Percentiles rank a stretch among this genome's conserved stretches.
phyloP scores from a whole-genome alignment of 2,329 filamentous ascomycete species.

The Fusarium sp. region DNA sequence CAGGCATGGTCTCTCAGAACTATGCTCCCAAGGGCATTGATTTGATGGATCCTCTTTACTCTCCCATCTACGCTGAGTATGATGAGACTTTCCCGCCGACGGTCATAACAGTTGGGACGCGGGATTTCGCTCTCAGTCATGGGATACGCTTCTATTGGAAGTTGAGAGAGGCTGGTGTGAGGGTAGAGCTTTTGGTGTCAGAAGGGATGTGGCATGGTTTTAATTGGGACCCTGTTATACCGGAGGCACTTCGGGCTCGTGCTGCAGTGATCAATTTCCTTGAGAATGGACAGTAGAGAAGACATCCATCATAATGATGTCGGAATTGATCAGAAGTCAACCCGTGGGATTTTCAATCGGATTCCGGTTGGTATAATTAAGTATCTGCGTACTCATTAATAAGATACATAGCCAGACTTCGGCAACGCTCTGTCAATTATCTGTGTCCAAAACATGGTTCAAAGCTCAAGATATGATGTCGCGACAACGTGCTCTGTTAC shows the following conservation, averaged over 20 bases:
- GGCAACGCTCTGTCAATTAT: background rate
- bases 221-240: background rate
- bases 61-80: background rate
- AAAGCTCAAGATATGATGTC: background rate
- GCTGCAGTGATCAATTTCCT: background rate
- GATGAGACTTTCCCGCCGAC: background rate
- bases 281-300: background rate
- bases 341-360: background rate
- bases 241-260: background rate
- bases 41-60: background rate
- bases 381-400: background rate
- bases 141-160: background rate
- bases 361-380: fast-evolving
- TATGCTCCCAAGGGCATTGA: background rate
- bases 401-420: background rate
- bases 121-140: background rate
- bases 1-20: background rate
- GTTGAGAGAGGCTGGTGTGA: background rate
- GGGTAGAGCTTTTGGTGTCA: background rate
- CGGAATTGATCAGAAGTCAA: background rate
- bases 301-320: background rate
- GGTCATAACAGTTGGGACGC: background rate
- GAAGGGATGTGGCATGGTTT: slow-evolving; percentile 5
- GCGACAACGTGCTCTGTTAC: background rate
- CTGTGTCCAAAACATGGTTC: background rate